Evolutionary conservation across 768 basidiomycete genomes (phyloP).

Genomic region (Paxillus ammoniavirescens): DNA sequence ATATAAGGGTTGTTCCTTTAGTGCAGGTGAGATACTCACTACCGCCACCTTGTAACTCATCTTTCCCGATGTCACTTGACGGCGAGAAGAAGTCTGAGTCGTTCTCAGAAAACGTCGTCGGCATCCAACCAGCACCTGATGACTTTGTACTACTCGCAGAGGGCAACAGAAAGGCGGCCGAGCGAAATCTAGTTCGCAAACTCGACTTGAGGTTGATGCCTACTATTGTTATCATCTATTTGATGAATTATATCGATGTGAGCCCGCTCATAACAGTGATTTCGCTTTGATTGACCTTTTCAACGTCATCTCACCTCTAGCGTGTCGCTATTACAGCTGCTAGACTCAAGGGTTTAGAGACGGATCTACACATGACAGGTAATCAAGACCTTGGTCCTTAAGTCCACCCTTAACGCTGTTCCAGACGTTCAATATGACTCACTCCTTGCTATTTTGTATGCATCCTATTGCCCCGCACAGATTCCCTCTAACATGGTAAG

Average conservation of each 20-base stretch:
- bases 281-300: not conserved
- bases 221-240: constrained; percentile 21
- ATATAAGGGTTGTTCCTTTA: not conserved
- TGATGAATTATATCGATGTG: constrained; percentile 29
- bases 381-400: not conserved
- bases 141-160: constrained; percentile 9
- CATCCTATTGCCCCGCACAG: constrained; percentile 60
- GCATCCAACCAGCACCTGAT: not conserved
- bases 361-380: constrained; percentile 38
- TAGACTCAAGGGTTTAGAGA: constrained; percentile 38
- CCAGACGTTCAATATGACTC: constrained; percentile 53
- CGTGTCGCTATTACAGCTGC: constrained; percentile 40
- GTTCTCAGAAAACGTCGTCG: constrained; percentile 5
- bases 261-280: not conserved
- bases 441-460: constrained; percentile 53
- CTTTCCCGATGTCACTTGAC: constrained; percentile 4
- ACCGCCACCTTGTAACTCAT: too few relatives aligned
- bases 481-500: constrained; percentile 66
- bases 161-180: constrained; percentile 15
- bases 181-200: constrained; percentile 23
- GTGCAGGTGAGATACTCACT: not conserved
- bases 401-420: not conserved
- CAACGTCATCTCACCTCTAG: constrained; percentile 15
- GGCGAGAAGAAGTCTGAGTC: constrained; percentile 11
- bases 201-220: constrained; percentile 30